phyloP scores from a whole-genome alignment of 23 red algal species.

The Cyanidioschyzon merolae region DNA sequence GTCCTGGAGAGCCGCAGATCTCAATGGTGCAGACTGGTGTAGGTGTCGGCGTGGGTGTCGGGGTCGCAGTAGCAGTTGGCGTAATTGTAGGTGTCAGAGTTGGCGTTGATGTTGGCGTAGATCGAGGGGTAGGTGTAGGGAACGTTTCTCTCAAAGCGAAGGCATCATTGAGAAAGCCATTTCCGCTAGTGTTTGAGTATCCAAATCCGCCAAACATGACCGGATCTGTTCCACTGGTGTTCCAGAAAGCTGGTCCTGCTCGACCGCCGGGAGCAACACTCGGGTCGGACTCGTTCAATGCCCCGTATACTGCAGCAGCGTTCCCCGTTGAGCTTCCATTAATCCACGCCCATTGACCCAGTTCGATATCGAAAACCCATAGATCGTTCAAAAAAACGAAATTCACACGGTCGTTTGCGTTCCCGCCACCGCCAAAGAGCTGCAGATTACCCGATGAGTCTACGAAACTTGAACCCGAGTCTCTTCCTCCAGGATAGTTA shows the following conservation, averaged over 20 bases:
- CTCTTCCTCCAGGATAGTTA: background rate
- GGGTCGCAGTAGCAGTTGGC: background rate
- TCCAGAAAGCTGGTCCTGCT: background rate
- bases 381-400: background rate
- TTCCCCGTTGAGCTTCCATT: background rate
- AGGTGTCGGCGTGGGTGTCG: slow-evolving; percentile 2
- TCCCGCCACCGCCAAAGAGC: slow-evolving; percentile 5
- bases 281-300: background rate
- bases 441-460: background rate
- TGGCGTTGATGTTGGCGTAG: slow-evolving; percentile 7
- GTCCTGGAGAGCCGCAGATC: background rate
- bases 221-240: background rate
- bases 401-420: too few species aligned
- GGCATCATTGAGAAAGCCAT: background rate
- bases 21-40: slow-evolving; percentile 6
- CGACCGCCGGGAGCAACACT: background rate
- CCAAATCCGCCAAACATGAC: slow-evolving; percentile 5
- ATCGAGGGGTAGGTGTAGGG: background rate
- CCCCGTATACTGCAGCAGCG: background rate
- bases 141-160: background rate
- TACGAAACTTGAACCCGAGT: background rate
- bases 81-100: background rate
- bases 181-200: background rate
- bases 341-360: slow-evolving; percentile 8
- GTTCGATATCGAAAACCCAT: background rate